Base-by-base conservation (phyloP, 2,329 filamentous ascomycete genomes). In the Fusarium metavorans region DNA sequence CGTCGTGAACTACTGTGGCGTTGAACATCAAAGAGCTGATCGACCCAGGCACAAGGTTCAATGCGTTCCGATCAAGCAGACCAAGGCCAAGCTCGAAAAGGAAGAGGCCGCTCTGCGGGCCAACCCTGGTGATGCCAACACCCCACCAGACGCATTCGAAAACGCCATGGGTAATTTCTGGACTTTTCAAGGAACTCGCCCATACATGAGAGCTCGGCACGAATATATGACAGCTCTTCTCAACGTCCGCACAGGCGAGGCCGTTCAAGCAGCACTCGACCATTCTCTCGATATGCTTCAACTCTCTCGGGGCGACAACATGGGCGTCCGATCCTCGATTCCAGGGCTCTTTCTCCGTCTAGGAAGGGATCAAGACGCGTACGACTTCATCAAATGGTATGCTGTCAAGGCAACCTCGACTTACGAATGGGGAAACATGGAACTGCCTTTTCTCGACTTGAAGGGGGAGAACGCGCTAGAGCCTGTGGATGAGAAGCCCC, bases 331-430 rank as follows among this genome's bases (percentile, higher is more conserved):
- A 2, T 39, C 58, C 1, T 13, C 48, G 4, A 4, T 73, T 1
- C 71, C 62, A n/a, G 45, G 20, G 2, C 61, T 73, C 3, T 64
- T 57, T 45, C 71, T 73, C 6, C 20, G 58, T 2, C 66, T 73
- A 1, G 62, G 57, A 6, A 70, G 54, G 4, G 62, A 73, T 9
- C 62, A 70, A 16, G 34, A 73, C 0, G 70, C 58, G 2, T 67
- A 67, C 7, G 62, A 70, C 5, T 73, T 73, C 2, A 73, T 73
- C 20, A 73, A 73, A 35, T 70, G 71, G 58, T 70, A 57, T 23
- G 34, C 57, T 2, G 34, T 64, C 0, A 45, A 45, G 32, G 25
- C 14, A 0, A 67, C 41, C 39, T 41, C 41, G 1, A 13, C 5
- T 0, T 73, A 73, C 3, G 30, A 64, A 5, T 73, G 70, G 70